Base-by-base conservation (phyloP, 208 protist genomes). In the Leishmania lainsoni region DNA sequence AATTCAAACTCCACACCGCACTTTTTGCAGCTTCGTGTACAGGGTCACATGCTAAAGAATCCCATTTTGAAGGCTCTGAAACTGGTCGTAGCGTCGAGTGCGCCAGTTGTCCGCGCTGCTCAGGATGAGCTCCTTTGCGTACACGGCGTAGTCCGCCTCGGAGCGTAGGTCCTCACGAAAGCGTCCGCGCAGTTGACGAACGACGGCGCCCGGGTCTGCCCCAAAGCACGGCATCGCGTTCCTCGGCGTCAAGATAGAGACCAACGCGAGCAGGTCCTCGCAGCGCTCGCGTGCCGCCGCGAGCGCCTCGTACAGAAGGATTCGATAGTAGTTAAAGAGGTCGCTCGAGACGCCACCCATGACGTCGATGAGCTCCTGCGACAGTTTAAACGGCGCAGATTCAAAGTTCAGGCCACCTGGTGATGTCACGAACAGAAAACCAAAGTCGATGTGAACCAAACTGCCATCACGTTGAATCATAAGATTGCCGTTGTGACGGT, bases 401-500 rank as follows among this genome's bases (percentile, higher is more conserved):
- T 99, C 97, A 85, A 99, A 98, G 77, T 98, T 98, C 35, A 99
- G 81, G 48, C 97, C 96, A 16, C 98, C 98, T 26, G 99, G 99
- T 14, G 97, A 98, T n/a, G 96, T 98, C 42, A 92, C 91, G 61
- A 99, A 92, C 59, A 99, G 93, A 85, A 99, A 99, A 20, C 99
- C 99, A 91, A 99, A 99, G 89, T 99, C 99, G 79, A 99, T 99
- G 88, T 99, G 98, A 16, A 99, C 89, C 49, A 99, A 75, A 51
- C 89, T 78, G 54, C 98, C 98, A n/a, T 95, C 83, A 59, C 88
- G 89, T 12, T 91, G 86, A 29, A 99, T 88, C 89, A 99, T 94
- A 70, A 99, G 93, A 87, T 99, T 99, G 61, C 97, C 97, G 79
- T 99, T 99, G 84, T 99, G 97, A 32, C 98, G 81, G 75, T 99